These are phyloP conservation scores for Podaxis sp. DNA, from an alignment of 768 basidiomycete species.

Conservation along the genomic window DNA sequence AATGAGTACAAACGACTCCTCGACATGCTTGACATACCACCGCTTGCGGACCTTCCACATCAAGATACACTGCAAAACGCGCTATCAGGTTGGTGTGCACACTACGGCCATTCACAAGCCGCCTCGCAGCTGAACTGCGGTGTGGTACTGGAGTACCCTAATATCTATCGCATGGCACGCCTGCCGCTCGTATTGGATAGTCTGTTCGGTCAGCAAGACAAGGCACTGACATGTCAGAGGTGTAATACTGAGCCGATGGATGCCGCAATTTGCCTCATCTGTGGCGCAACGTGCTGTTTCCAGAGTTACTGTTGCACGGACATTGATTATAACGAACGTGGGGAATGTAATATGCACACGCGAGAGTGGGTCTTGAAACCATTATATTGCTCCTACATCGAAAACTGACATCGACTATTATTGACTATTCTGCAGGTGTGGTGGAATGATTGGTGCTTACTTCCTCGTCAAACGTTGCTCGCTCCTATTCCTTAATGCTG, in stretches of 20 bases:
- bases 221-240: slow-evolving; percentile 64
- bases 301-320: slow-evolving; percentile 92
- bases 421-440: slow-evolving; percentile 56
- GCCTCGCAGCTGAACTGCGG: slow-evolving; percentile 77
- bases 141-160: slow-evolving; percentile 78
- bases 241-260: slow-evolving; percentile 80
- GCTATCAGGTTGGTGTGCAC: slow-evolving; percentile 87
- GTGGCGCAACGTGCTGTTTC: slow-evolving; percentile 84
- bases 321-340: slow-evolving; percentile 56
- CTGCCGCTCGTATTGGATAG: slow-evolving; percentile 82
- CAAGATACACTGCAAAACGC: slow-evolving; percentile 87
- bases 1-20: slow-evolving; percentile 83
- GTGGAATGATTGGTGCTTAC: slow-evolving; percentile 83
- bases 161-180: slow-evolving; percentile 75
- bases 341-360: slow-evolving; percentile 95
- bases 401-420: slow-evolving; percentile 7
- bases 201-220: slow-evolving; percentile 72
- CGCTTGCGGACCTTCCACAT: slow-evolving; percentile 71
- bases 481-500: slow-evolving; percentile 81
- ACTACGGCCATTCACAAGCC: slow-evolving; percentile 80
- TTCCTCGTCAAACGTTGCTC: slow-evolving; percentile 91
- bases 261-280: slow-evolving; percentile 89
- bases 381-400: background rate
- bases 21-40: slow-evolving; percentile 70
- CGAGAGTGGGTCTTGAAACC: slow-evolving; percentile 65